Evolutionary conservation across 805 yeast genomes (phyloP).

Genomic region (Suhomyces emberorum): DNA sequence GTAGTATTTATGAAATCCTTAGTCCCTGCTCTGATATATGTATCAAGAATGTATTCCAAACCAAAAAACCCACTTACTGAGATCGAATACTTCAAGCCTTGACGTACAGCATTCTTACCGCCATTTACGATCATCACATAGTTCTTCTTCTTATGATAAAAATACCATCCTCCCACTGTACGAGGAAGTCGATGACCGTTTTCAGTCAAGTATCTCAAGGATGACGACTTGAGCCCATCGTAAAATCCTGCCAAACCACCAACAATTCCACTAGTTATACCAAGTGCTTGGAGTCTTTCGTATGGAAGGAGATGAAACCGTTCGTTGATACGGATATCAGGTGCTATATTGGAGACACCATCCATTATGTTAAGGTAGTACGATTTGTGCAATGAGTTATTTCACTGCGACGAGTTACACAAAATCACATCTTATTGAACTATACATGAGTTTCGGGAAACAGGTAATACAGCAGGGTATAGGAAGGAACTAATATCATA

Average conservation of each 20-base stretch:
- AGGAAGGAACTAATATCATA: neutral
- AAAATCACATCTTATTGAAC: neutral
- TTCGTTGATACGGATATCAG: slow-evolving; percentile 22
- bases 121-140: slow-evolving; percentile 65
- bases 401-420: neutral
- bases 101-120: slow-evolving; percentile 43
- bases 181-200: slow-evolving; percentile 80
- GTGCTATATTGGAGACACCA: too few species aligned
- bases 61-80: slow-evolving; percentile 53
- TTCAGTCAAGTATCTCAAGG: slow-evolving; percentile 65
- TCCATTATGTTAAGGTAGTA: too few species aligned
- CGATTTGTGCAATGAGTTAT: too few species aligned
- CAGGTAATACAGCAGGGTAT: too few species aligned
- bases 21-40: slow-evolving; percentile 38
- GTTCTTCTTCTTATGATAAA: slow-evolving; percentile 79
- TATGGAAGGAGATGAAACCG: slow-evolving; percentile 50
- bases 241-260: slow-evolving; percentile 58
- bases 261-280: slow-evolving; percentile 35
- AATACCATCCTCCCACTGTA: slow-evolving; percentile 82
- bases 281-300: slow-evolving; percentile 43
- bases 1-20: slow-evolving; percentile 63
- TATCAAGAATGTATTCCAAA: slow-evolving; percentile 61
- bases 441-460: neutral
- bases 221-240: slow-evolving; percentile 53
- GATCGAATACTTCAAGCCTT: slow-evolving; percentile 33